Evolutionary conservation across 1,284 basidiomycete genomes (phyloP).

Genomic region (Phylloporus sp.): DNA sequence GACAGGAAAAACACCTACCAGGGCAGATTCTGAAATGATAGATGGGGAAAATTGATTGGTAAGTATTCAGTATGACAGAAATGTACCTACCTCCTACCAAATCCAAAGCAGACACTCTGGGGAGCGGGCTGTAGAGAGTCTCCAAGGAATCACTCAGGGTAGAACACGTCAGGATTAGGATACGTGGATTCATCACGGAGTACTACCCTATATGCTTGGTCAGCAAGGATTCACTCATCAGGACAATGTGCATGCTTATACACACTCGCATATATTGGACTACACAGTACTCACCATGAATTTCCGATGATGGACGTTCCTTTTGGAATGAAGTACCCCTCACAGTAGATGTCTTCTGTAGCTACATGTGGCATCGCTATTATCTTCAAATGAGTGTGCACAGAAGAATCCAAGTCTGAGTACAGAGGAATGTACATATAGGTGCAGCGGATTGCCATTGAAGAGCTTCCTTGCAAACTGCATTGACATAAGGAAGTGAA

Average conservation of each 20-base stretch:
- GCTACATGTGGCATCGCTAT: conserved; percentile 41
- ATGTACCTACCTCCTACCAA: conserved; percentile 21
- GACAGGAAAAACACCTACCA: conserved; percentile 10
- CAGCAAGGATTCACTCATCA: not conserved
- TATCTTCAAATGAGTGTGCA: conserved; percentile 24
- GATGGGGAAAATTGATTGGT: too few species aligned
- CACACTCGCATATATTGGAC: not conserved
- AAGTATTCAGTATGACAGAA: not conserved
- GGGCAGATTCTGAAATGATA: conserved; percentile 22
- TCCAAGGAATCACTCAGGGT: conserved; percentile 31
- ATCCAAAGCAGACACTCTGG: conserved; percentile 22
- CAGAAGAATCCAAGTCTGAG: not conserved
- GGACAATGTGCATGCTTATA: not conserved
- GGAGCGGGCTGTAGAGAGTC: conserved; percentile 24
- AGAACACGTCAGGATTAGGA: conserved; percentile 23
- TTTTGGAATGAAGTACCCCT: conserved; percentile 45
- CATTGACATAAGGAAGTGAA: conserved; percentile 30
- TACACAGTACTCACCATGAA: conserved; percentile 17
- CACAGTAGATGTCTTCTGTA: conserved; percentile 39
- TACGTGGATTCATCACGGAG: conserved; percentile 22
- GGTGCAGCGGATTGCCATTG: conserved; percentile 27
- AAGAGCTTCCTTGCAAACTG: conserved; percentile 30
- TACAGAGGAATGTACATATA: conserved; percentile 9
- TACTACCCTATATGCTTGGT: conserved; percentile 16
- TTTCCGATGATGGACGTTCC: conserved; percentile 35